These are phyloP conservation scores for Globisporangium parvum DNA, from an alignment of 352 stramenopile species.

Conservation along the genomic window DNA sequence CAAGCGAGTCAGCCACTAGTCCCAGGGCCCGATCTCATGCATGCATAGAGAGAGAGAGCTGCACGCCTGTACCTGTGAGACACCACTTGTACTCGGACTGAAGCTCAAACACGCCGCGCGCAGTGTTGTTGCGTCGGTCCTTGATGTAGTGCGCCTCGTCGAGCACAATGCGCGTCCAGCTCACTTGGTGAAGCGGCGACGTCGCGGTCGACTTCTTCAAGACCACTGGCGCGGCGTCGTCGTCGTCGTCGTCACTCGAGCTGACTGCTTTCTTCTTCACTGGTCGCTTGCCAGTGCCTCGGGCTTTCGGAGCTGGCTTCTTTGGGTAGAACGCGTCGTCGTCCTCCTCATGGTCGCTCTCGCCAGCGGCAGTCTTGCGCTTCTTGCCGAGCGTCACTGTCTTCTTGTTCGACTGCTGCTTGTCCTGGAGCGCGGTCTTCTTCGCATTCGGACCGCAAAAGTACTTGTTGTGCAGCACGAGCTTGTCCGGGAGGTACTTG, in stretches of 20 bases:
- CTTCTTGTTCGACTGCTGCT: conserved; percentile 57
- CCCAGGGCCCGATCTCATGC: background rate
- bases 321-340: conserved; percentile 37
- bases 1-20: background rate
- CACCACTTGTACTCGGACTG: conserved; percentile 97
- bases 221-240: conserved; percentile 12
- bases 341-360: conserved; percentile 54
- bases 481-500: conserved; percentile 91
- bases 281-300: conserved; percentile 23
- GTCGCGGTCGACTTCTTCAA: conserved; percentile 36
- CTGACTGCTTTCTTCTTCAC: conserved; percentile 9
- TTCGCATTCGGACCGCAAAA: conserved; percentile 97
- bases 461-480: conserved; percentile 94
- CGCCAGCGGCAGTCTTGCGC: conserved; percentile 52
- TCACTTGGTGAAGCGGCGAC: conserved; percentile 90
- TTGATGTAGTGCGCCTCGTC: conserved; percentile 97
- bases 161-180: conserved; percentile 97
- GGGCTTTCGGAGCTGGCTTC: conserved; percentile 35
- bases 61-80: conserved; percentile 84
- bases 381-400: conserved; percentile 6
- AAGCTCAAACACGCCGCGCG: conserved; percentile 95
- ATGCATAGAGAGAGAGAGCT: background rate
- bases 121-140: conserved; percentile 90
- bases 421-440: conserved; percentile 20
- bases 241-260: conserved; percentile 28